Base-by-base conservation (phyloP, 176 grass and related monocot species). In the Bolboschoenus planiculmis region DNA sequence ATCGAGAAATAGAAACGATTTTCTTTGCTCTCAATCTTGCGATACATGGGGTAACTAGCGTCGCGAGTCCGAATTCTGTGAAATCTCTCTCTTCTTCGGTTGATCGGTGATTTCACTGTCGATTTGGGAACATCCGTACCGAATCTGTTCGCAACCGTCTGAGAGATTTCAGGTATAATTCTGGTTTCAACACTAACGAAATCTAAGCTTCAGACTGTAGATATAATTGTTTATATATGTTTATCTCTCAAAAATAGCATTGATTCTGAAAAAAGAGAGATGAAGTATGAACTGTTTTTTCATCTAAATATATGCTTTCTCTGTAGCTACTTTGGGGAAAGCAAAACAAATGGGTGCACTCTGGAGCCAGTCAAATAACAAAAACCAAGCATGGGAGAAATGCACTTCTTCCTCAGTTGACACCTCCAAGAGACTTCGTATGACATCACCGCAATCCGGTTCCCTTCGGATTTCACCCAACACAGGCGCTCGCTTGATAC, bases 341-440 rank as follows among this genome's bases (percentile, higher is more conserved):
- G 21, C 24, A 53, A 30, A 64, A 58, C 10, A 66, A 83, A 94
- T 94, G 92, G 92, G 92, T 16, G 86, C 84, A 8, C 63, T 87
- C 50, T 87, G 88, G 29, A 89, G 92, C 87, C 88, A 75, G 30
- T 57, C 74, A 54, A 81, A 50, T 46, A 78, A n/a, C 44, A 84
- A 81, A 78, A 81, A 83, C 39, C 86, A 84, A 20, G n/a, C 63
- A 7, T 33, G 64, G 85, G 84, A 84, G 36, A 58, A 84, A 18
- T 44, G 83, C 21, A 81, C 82, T 20, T 66, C 46, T 43, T 63
- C 59, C 0, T 23, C 74, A 23, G 2, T 83, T 55, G 92, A 91
- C 73, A 78, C 79, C 74, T 87, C 83, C 8, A 94, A 94, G 83
- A 91, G 88, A 81, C 80, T 79, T 9, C 84, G 85, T 68, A 47